Percentiles rank a stretch among this genome's conserved stretches.
phyloP scores from a whole-genome alignment of 352 stramenopile genomes.

The Pilasporangium apinafurcum region DNA sequence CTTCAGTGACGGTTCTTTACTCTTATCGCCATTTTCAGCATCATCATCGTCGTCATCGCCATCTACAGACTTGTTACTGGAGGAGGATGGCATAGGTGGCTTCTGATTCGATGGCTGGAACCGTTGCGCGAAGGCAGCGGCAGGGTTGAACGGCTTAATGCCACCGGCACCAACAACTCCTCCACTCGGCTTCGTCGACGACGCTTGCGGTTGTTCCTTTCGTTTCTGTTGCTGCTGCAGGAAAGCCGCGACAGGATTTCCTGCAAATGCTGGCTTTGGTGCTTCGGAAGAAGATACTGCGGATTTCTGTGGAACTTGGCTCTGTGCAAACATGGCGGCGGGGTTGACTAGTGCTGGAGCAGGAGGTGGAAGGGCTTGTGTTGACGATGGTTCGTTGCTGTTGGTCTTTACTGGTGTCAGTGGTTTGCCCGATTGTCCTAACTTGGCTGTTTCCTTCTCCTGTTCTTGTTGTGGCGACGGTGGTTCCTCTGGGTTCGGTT shows the following conservation, averaged over 20 bases:
- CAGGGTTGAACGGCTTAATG: conserved; percentile 36
- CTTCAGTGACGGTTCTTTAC: conserved; percentile 56
- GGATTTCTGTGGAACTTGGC: conserved; percentile 18
- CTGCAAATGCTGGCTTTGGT: conserved; percentile 2
- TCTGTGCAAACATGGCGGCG: conserved; percentile 53
- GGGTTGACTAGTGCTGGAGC: conserved; percentile 28
- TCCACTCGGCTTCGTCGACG: conserved; percentile 1
- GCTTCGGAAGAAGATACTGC: conserved; percentile 5
- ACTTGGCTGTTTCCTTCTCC: conserved; percentile 7
- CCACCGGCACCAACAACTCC: conserved; percentile 7
- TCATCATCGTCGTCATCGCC: conserved; percentile 29
- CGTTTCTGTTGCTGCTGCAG: conserved; percentile 46
- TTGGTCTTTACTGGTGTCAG: conserved; percentile 6
- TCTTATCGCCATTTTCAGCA: conserved; percentile 14
- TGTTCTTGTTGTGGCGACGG: conserved; percentile 9
- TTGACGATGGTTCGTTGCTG: too few species aligned
- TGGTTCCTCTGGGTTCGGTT: conserved; percentile 20
- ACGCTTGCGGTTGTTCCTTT: conserved; percentile 8
- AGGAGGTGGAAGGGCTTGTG: neutral
- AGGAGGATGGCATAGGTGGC: conserved; percentile 17
- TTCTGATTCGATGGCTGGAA: conserved; percentile 38
- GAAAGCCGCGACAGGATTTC: conserved; percentile 49
- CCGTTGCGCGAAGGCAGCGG: conserved; percentile 48
- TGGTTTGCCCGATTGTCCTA: conserved; percentile 3
- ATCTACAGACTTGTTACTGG: conserved; percentile 29